These are phyloP conservation scores for Ustilago hordei DNA, from an alignment of 1,284 basidiomycete genomes.

Conservation along the genomic window DNA sequence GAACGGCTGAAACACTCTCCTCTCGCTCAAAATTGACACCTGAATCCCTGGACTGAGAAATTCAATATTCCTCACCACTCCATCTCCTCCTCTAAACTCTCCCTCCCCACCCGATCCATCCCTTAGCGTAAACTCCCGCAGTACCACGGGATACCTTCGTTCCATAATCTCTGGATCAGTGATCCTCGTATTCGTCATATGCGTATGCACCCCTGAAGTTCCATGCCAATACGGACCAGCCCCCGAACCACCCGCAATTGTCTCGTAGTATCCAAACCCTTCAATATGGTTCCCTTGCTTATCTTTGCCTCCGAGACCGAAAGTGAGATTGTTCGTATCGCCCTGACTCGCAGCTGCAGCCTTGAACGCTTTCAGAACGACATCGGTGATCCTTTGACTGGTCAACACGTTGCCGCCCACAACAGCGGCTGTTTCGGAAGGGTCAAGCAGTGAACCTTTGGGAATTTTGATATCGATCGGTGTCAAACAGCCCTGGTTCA, in stretches of 20 bases:
- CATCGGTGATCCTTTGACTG: conserved; percentile 92
- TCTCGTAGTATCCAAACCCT: conserved; percentile 98
- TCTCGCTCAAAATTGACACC: conserved; percentile 86
- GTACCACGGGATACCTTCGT: conserved; percentile 85
- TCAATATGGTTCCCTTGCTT: conserved; percentile 78
- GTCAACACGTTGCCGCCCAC: conserved; percentile 94
- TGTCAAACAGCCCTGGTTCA: conserved; percentile 89
- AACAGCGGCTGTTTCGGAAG: conserved; percentile 82
- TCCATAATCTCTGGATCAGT: conserved; percentile 90
- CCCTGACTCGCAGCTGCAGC: conserved; percentile 94
- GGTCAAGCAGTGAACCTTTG: conserved; percentile 80
- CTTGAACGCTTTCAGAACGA: conserved; percentile 91
- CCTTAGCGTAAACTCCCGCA: conserved; percentile 84
- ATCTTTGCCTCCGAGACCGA: conserved; percentile 87
- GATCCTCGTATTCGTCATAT: conserved; percentile 88
- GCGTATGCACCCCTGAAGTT: conserved; percentile 71
- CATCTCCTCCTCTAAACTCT: conserved; percentile 84
- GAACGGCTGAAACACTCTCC: conserved; percentile 88
- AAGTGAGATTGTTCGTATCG: conserved; percentile 87
- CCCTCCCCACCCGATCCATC: conserved; percentile 82
- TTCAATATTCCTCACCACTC: conserved; percentile 87
- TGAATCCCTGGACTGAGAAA: conserved; percentile 82
- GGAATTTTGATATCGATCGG: conserved; percentile 82
- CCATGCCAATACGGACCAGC: conserved; percentile 92
- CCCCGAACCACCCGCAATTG: conserved; percentile 89